Base-by-base conservation (phyloP, 768 basidiomycete species). In the Boletus fagicola region DNA sequence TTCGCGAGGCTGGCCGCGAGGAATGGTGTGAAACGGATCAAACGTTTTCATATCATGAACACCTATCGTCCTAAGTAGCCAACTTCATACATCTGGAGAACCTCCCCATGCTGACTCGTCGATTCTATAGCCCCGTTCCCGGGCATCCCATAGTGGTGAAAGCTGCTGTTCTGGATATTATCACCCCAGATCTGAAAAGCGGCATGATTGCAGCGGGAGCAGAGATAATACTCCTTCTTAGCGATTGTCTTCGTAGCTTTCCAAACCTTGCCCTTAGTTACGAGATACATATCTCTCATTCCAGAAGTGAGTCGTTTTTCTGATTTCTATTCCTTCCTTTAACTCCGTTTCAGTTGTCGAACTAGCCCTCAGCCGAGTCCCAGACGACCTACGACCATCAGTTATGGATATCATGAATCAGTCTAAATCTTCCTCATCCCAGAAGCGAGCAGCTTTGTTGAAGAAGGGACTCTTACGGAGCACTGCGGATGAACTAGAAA, bases 1-100 rank as follows among this genome's bases (percentile, higher is more conserved):
- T 93, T 94, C 62, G 90, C 92, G n/a, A 81, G 91, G 53, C 72
- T 89, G 42, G 92, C 92, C n/a, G 91, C 87, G 3, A 78, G 86
- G 51, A 80, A 76, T 2, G 81, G 80, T 38, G 76, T 80, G 48
- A 81, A 79, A 58, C 76, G 92, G 40, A 92, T 94, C 68, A 94
- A 94, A 69, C 82, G 92, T 11, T 94, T 85, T 71, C 87, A 92
- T 70, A 83, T 93, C 51, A 79, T 83, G 36, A 84, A 90, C 59
- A 83, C 87, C 13, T 93, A 83, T 69, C 76, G 82, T 35, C 84
- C 87, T 2, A 86, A 79, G 90, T 88, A 63, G 39, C 76, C 22
- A 3, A 54, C n/a, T 20, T 10, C 54, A 7, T 12, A 36, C 38
- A 20, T 40, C 2, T 10, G 18, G 7, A 30, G n/a, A n/a, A 6